Evolutionary conservation across 192 early-diverging fungal species (phyloP), one percentile per base, ranked within the genome.

Genomic region (Spizellomyces sp.): DNA sequence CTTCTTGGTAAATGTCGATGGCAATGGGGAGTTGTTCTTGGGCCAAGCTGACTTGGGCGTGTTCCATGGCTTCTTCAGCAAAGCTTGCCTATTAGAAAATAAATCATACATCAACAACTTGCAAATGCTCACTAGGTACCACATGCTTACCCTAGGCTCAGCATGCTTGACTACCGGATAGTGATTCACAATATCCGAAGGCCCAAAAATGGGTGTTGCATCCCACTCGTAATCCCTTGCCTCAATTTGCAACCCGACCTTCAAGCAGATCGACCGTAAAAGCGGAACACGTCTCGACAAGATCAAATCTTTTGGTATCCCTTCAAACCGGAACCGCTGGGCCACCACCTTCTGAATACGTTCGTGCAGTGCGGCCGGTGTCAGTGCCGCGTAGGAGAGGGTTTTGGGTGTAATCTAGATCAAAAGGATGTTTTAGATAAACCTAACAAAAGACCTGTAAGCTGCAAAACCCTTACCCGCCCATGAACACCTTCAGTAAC

Each of bases 21-120:
- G 92, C 95, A 45, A 91, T 57, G 67, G 91, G 81, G 59, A 85
- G 89, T 60, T 96, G 89, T 7, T 91, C 91, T 76, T 94, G 89
- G 12, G 90, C 83, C 56, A 96, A 74, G 22, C 82, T 87, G 71
- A 89, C 80, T 58, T 90, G 87, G 12, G 91, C 96, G 45, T 94
- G 91, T 73, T 96, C 94, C 67, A 92, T 90, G 0, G 92, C 86
- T 73, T 97, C 94, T 76, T 96, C 93, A 19, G 92, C 96, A 81
- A 96, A 93, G 12, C 67, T 46, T 21, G 79, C 79, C 17, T 36
- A 36, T 3, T 3, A 36, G 27, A 36, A 36, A 36, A 36, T 58
- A 36, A 19, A 75, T 3, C 27, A 36, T 36, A 36, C 27, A 36
- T 36, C 27, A 36, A 36, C 27, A 36, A 36, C 27, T 36, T 36